Evolutionary conservation across 2,329 filamentous ascomycete genomes (phyloP), one percentile per base, ranked within the genome.

Genomic region (Cladosporium sp.): DNA sequence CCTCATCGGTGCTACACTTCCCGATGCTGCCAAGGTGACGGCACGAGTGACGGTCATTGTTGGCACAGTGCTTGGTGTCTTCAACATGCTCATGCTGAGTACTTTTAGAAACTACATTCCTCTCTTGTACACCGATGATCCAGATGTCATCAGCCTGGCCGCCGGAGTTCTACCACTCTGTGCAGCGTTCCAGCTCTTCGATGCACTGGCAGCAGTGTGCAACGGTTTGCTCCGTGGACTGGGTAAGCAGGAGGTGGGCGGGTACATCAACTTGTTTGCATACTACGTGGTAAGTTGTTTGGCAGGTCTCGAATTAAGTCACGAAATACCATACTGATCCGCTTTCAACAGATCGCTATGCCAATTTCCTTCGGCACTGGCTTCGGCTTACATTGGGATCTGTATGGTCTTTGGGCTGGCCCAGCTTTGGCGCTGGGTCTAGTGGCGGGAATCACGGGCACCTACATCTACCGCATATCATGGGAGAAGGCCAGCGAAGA

Each of bases 101-200:
- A 73, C 79, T 5, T 78, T 96, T 19, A 83, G 91, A 15, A 84
- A 86, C 64, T 80, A 86, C 64, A 87, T 97, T 24, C 90, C 91
- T 0, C 77, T 82, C 39, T 83, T 97, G 6, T 91, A 90, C 62
- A 89, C 90, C 61, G 83, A 81, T 0, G 80, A 87, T 57, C 73
- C 81, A 32, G 84, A 91, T 58, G 86, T 89, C 8, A 77, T 88
- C 15, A 77, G 80, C 1, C 86, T 90, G 70, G 84, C 83, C 0
- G 78, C 89, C 0, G 72, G 75, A 2, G 83, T 91, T 2, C 80
- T 97, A 35, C 92, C 91, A 0, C 75, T 97, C 2, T 90, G 90
- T 60, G 91, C 92, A 0, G 82, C 90, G 1, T 95, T 97, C 80
- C 92, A 97, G 71, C 81, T 96, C 22, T 92, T 95, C 66, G 93